A percentile compares a stretch with the other conserved stretches of the same genome.
Conservation (phyloP, 129 eudicot genomes). For the Lactuca saligna region DNA sequence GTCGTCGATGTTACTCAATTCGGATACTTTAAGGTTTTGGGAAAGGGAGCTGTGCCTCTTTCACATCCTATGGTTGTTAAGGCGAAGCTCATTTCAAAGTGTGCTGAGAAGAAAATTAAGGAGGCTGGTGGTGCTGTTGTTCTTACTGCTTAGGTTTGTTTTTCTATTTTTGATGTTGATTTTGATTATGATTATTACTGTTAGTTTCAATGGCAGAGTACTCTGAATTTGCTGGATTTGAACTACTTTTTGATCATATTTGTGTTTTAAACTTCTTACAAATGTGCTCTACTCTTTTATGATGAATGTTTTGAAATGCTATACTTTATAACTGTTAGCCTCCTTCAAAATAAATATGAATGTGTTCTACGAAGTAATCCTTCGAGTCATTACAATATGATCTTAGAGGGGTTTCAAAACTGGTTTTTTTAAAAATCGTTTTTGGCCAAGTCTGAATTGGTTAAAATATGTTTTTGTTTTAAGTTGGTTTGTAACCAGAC, state of each 20-base stretch:
- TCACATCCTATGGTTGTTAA: constrained; percentile 62
- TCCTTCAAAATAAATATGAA: too few species aligned
- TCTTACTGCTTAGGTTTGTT: constrained; percentile 71
- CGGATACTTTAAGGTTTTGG: constrained; percentile 79
- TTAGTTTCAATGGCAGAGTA: constrained; percentile 26
- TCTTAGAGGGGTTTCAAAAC: too few species aligned
- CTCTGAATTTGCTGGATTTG: constrained; percentile 20
- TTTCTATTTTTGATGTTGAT: background rate
- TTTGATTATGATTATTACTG: constrained; percentile 19
- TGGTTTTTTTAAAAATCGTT: too few species aligned
- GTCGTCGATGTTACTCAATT: constrained; percentile 72
- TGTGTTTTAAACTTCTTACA: constrained; percentile 14
- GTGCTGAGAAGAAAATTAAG: constrained; percentile 85
- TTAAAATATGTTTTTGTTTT: too few species aligned
- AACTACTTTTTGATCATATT: constrained; percentile 21
- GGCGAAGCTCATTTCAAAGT: constrained; percentile 73
- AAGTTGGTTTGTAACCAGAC: too few species aligned
- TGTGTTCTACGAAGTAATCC: too few species aligned
- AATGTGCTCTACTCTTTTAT: background rate
- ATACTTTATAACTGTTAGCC: background rate
- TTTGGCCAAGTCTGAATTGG: too few species aligned
- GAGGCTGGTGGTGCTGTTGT: constrained; percentile 86
- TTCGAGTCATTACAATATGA: too few species aligned
- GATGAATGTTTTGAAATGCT: background rate
- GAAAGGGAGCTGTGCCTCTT: constrained; percentile 60